Evolutionary conservation across 345 rosid genomes (phyloP).

Genomic region (Bruguiera parviflora): DNA sequence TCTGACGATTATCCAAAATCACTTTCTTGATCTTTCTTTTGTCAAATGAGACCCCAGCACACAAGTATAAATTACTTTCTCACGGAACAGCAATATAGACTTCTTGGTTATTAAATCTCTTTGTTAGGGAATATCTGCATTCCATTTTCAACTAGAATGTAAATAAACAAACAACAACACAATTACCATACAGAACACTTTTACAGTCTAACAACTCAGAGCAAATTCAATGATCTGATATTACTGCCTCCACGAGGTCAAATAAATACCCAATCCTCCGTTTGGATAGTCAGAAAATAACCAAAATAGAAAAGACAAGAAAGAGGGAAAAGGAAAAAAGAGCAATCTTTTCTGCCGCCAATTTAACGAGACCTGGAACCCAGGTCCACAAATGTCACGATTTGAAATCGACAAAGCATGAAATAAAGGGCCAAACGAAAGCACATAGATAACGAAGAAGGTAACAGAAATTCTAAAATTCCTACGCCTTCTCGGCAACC

Average conservation of each 20-base stretch:
- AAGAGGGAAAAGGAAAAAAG: background rate
- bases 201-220: background rate
- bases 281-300: constrained; percentile 4
- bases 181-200: background rate
- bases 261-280: constrained; percentile 4
- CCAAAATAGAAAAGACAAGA: background rate
- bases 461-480: too few species aligned
- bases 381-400: background rate
- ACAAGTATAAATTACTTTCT: background rate
- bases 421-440: constrained; percentile 11
- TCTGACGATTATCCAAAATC: constrained; percentile 3
- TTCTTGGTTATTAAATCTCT: background rate
- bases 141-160: background rate
- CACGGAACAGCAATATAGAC: background rate
- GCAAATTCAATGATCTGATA: background rate
- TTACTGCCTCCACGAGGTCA: background rate
- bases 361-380: background rate
- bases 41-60: constrained; percentile 11
- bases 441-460: background rate
- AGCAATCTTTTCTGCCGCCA: constrained; percentile 4
- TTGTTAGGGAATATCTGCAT: constrained; percentile 18
- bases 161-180: background rate
- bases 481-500: too few species aligned
- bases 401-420: background rate
- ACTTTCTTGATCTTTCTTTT: constrained; percentile 11